phyloP scores from a whole-genome alignment of 495 filamentous ascomycete species.

The Barbatosphaeria neglecta region DNA sequence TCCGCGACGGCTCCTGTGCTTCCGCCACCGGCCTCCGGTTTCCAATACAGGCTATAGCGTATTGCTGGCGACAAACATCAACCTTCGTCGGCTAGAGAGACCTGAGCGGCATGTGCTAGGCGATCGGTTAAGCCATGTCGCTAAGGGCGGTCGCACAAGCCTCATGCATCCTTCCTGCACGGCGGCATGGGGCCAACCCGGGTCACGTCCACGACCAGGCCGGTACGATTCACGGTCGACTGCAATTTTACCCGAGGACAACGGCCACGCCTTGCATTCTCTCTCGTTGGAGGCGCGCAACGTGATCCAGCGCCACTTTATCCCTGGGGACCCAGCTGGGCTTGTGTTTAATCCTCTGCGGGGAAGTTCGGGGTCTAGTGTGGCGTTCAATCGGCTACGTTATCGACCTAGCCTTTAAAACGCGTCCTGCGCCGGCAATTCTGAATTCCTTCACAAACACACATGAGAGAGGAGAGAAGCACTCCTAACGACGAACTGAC shows the following conservation, averaged over 20 bases:
- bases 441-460: too few relatives aligned
- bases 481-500: not conserved
- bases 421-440: too few relatives aligned
- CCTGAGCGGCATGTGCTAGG: not conserved
- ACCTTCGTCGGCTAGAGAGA: not conserved
- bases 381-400: too few relatives aligned
- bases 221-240: not conserved
- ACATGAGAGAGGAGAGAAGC: too few relatives aligned
- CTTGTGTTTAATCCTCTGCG: too few relatives aligned
- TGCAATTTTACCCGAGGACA: not conserved
- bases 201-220: not conserved
- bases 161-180: constrained; percentile 4
- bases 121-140: not conserved
- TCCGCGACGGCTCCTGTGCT: too few relatives aligned
- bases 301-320: too few relatives aligned
- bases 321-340: too few relatives aligned
- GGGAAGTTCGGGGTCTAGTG: too few relatives aligned
- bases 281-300: not conserved
- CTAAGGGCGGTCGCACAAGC: constrained; percentile 4
- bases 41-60: not conserved
- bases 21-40: too few relatives aligned
- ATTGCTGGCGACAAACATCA: not conserved
- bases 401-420: too few relatives aligned
- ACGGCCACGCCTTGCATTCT: not conserved
- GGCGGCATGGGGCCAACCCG: not conserved